Base-by-base conservation (phyloP, 371 early-diverging fungal species). In the Entomophthora muscae region DNA sequence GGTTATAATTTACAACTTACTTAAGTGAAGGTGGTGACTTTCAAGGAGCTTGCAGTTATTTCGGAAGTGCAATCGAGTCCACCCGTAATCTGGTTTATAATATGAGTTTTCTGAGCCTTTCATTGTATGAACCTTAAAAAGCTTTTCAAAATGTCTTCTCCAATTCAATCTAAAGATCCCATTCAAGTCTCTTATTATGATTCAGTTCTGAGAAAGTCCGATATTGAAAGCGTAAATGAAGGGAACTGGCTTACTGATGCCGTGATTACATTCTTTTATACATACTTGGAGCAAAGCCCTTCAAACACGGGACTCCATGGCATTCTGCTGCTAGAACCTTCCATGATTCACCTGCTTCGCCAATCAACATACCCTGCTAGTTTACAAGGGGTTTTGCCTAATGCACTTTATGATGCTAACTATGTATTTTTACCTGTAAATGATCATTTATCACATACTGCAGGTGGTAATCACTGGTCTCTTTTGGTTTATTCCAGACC, bases 381-480 rank as follows among this genome's bases (percentile, higher is more conserved):
- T 31, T 21, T 57, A 12, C 29, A 29, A 29, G 58, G 58, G 26
- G 58, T 57, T 31, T 31, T 57, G 31, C 58, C 58, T 21, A 57
- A 57, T 29, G 10, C 17, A 7, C 13, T 57, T 22, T 12, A 24
- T 29, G 58, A 57, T 7, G 12, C 58, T 26, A 61, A 61, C 27
- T 61, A 33, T 33, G 21, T 61, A 61, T 61, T 61, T 33, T 28
- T 61, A 23, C 61, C 61, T 28, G 27, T 61, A 12, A 61, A 61
- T 30, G 42, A 61, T 33, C 61, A 61, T 24, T 3, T 23, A 28
- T 42, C 31, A 3, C 21, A 33, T n/a, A 61, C 28, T 51, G 42
- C 30, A 61, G 61, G 61, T 7, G 61, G 61, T 22, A 61, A 31
- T 42, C 61, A 61, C 22, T 61, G 61, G 61, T 61, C 61, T 24